Base-by-base conservation (phyloP, 2,329 filamentous ascomycete genomes). In the Tolypocladium amazonense region DNA sequence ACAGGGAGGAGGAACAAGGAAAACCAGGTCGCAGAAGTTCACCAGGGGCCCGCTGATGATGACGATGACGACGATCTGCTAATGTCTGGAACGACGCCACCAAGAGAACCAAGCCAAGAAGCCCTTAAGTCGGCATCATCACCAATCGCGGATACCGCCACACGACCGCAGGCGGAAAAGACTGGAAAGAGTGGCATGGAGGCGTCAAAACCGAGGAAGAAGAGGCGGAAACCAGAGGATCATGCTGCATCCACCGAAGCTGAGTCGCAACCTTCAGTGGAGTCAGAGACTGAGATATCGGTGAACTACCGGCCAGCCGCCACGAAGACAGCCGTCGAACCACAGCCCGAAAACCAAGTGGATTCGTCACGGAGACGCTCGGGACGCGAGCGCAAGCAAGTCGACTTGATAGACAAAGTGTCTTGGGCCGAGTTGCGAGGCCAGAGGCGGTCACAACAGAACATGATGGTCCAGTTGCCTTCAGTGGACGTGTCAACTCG, bases 371-470 rank as follows among this genome's bases (percentile, higher is more conserved):
- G 20, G 20, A 54, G 50, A 15, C 30, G 30, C 20, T 54, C 50
- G 7, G 30, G 50, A n/a, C 50, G 50, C 12, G 30, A 9, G 18
- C 66, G 68, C 35, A 72, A 68, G 52, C 67, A 69, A 59, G 64
- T 62, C 20, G 67, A 70, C 43, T 71, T 70, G 43, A 62, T 68
- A 60, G 68, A 68, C 41, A 71, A 69, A 55, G 63, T 71, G 15
- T 66, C 69, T 8, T 71, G 70, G 71, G 50, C 61, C 4, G 64
- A 70, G 15, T 68, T 62, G 35, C 59, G 62, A 30, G 56, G 64
- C 56, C 56, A 62, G 33, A 58, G 20, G n/a, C 62, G 41, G 39
- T 55, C 59, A 2, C 55, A 58, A 9, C 59, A 61, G 30, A 58
- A 30, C 35, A 60, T 65, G 35, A 61, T 56, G 14, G 60, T 66